Base-by-base conservation (phyloP, 441 rosid genomes). In the Iberis amara region DNA sequence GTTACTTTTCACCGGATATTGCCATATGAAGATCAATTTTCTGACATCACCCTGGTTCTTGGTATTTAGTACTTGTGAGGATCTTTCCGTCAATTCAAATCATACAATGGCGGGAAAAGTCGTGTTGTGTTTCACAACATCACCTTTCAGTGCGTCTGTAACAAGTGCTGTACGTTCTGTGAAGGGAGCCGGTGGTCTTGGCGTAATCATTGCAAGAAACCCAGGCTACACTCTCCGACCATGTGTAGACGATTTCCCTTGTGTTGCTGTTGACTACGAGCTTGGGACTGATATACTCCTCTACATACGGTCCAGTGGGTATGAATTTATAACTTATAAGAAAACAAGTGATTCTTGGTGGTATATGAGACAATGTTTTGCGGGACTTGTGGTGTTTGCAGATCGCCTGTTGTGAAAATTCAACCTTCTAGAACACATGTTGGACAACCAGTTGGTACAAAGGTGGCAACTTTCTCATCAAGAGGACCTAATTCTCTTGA, bases 401-500 rank as follows among this genome's bases (percentile, higher is more conserved):
- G 79, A 21, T 62, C 62, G 33, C 71, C 74, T 4, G 31, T 30
- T 18, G 70, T 66, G 13, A 69, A 62, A 44, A 39, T 75, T 18
- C 65, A 65, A 32, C 66, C 66, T 51, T 50, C 76, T 0, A 40
- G n/a, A 47, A 69, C 76, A 35, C 44, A 49, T 8, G 43, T 62
- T 0, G 72, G 68, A 49, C 62, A 56, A 37, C 71, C 61, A 1
- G 40, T 69, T 0, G 52, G 66, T 3, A 64, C 76, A 43, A 60
- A 52, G 24, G 70, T 66, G 0, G 76, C 79, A 5, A n/a, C 28
- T 6, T 75, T 75, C 60, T 75, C 79, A 6, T 72, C 74, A 8
- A 60, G 72, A 35, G 79, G 79, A 14, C 79, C 78, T 23, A 76
- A 58, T 41, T 65, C 74, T 1, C 52, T 68, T 9, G 37, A 74